Conservation (phyloP, 2,329 filamentous ascomycete species). For the Alternaria panax region DNA sequence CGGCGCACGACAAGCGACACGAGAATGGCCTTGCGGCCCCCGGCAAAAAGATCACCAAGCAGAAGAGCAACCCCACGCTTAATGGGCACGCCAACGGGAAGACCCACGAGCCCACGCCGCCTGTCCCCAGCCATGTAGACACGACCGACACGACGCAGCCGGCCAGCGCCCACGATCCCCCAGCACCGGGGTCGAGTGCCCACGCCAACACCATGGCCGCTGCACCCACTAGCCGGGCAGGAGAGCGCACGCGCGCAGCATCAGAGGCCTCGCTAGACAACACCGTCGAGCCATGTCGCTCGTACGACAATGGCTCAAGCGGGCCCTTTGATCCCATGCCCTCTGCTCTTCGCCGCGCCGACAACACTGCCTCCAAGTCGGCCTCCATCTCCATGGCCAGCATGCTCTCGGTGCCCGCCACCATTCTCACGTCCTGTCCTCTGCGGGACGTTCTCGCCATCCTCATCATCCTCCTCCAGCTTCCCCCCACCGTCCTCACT, state of each 20-base stretch:
- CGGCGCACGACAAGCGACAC: slow-evolving; percentile 67
- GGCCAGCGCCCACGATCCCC: slow-evolving; percentile 26
- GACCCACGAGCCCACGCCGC: slow-evolving; percentile 48
- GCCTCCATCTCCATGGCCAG: slow-evolving; percentile 70
- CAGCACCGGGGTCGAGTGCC: slow-evolving; percentile 4
- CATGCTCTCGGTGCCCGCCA: slow-evolving; percentile 78
- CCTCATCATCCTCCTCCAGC: slow-evolving; percentile 91
- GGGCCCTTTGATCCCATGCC: slow-evolving; percentile 48
- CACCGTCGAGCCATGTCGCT: slow-evolving; percentile 45
- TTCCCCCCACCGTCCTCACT: slow-evolving; percentile 86
- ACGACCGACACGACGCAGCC: slow-evolving; percentile 45
- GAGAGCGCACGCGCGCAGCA: slow-evolving; percentile 49
- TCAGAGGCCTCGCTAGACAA: slow-evolving; percentile 56
- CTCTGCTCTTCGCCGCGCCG: slow-evolving; percentile 66
- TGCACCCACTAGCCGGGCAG: slow-evolving; percentile 13
- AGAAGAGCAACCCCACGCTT: slow-evolving; percentile 56
- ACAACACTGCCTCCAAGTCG: slow-evolving; percentile 68
- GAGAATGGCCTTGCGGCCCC: slow-evolving; percentile 87
- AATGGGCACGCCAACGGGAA: slow-evolving; percentile 54
- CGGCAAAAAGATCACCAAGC: slow-evolving; percentile 69
- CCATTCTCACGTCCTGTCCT: slow-evolving; percentile 87
- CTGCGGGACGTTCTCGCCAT: slow-evolving; percentile 96
- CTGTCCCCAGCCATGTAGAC: slow-evolving; percentile 50
- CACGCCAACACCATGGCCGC: slow-evolving; percentile 22
- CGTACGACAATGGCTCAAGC: slow-evolving; percentile 35